phyloP scores from a whole-genome alignment of 768 basidiomycete genomes.

The Trametes coccinea region DNA sequence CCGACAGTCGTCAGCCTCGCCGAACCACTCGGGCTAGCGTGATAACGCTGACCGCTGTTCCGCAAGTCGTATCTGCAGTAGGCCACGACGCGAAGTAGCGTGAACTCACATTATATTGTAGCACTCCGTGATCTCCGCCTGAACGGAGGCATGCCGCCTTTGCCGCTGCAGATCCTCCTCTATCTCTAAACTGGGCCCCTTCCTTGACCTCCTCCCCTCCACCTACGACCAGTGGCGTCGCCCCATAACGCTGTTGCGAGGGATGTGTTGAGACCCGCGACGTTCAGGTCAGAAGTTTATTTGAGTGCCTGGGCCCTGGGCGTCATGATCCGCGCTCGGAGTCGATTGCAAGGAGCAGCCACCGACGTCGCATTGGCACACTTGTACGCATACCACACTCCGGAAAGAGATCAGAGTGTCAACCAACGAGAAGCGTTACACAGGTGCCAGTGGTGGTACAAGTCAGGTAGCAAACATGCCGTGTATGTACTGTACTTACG shows the following conservation, averaged over 20 bases:
- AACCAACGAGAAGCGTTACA: background rate
- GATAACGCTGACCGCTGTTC: background rate
- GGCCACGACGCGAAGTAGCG: too few relatives aligned
- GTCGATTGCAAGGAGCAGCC: background rate
- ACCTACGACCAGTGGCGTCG: background rate
- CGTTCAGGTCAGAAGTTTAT: background rate
- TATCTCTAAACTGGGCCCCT: background rate
- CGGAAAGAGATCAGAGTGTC: background rate
- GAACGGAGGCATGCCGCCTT: too few relatives aligned
- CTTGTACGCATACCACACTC: background rate
- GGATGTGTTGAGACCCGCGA: background rate
- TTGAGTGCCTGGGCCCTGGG: background rate
- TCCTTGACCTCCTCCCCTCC: background rate
- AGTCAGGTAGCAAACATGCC: background rate
- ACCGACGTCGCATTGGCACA: background rate
- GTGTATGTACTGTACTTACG: background rate
- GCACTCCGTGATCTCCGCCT: background rate
- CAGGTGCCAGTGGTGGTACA: background rate
- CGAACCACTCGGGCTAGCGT: background rate
- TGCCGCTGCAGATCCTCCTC: background rate
- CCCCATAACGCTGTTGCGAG: background rate
- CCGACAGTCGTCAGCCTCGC: background rate
- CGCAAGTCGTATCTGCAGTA: too few relatives aligned
- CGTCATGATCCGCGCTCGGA: background rate
- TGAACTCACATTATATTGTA: too few relatives aligned